A percentile compares a stretch with the other conserved stretches of the same genome.
phyloP scores from a whole-genome alignment of 805 yeast genomes.

The Clavispora carvajalis region DNA sequence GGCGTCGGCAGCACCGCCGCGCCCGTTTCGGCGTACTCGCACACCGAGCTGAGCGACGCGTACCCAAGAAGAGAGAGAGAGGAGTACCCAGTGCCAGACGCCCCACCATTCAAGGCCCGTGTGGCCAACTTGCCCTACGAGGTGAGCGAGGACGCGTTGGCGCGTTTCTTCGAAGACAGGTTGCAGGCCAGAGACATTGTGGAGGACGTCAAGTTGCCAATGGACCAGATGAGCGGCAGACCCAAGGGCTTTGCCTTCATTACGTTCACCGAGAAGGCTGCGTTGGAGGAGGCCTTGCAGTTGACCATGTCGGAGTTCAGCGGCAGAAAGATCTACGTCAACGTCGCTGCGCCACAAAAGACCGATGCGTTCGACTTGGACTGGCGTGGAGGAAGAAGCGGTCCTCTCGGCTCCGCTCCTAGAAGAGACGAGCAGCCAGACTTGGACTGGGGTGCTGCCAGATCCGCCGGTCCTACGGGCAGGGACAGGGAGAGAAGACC shows the following conservation, averaged over 20 bases:
- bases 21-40: conserved; percentile 9
- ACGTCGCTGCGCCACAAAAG: conserved; percentile 55
- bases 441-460: conserved; percentile 55
- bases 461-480: conserved; percentile 32
- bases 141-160: conserved; percentile 57
- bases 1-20: conserved; percentile 31
- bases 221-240: conserved; percentile 57
- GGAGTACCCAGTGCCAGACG: conserved; percentile 83
- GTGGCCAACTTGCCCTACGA: conserved; percentile 84
- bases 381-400: conserved; percentile 36
- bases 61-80: conserved; percentile 46
- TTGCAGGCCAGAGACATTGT: conserved; percentile 48
- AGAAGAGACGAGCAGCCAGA: conserved; percentile 46
- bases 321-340: conserved; percentile 48
- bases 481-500: conserved; percentile 21
- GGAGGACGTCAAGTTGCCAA: conserved; percentile 65
- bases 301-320: conserved; percentile 40
- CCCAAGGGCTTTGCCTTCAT: conserved; percentile 55
- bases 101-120: conserved; percentile 89
- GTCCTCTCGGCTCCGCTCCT: conserved; percentile 18
- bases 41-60: conserved; percentile 10
- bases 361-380: conserved; percentile 42
- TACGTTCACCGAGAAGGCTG: conserved; percentile 41
- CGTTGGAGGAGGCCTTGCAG: conserved; percentile 47
- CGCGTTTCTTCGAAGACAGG: conserved; percentile 56